Base-by-base conservation (phyloP, 164 flowering plant genomes). In the Protea cynaroides region DNA sequence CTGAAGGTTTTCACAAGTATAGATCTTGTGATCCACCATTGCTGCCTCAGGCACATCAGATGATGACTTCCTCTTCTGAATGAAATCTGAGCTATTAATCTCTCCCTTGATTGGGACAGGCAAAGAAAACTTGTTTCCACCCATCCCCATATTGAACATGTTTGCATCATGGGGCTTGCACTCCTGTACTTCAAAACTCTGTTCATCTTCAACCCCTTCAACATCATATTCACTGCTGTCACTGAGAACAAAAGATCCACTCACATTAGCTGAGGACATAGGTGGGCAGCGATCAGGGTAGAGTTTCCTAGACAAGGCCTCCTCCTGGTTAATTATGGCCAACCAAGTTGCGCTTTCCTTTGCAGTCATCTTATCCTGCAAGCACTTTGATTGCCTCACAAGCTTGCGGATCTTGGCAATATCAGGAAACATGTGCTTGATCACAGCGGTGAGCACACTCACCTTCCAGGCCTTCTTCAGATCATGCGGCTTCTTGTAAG, bases 401-500 rank as follows among this genome's bases (percentile, higher is more conserved):
- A 85, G 84, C 83, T 79, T 80, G 54, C 84, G 76, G 56, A 86
- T 81, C 78, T 81, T 86, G 11, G 83, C 82, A 64, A 83, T 83
- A 49, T 83, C 84, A 8, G 89, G 89, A 0, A 82, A 80, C 87
- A 84, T 83, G 69, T 84, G 92, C 66, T 84, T 84, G 61, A 84
- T 86, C 59, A 86, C 92, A 0, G 92, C 85, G 0, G 92, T 86
- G 1, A 86, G 72, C 37, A 86, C 87, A 25, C 86, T 64, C 22
- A 83, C 86, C 69, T 84, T 86, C 91, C 88, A 86, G 2, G 84
- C 84, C 67, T 82, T 84, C 75, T 84, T 86, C 70, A 86, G 73
- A 72, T 87, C 92, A 71, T 87, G 92, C 36, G 92, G 89, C 71
- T 87, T 87, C 79, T 79, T 83, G 74, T 87, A 87, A 0, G 93